Evolutionary conservation across 1,284 basidiomycete genomes (phyloP).

Genomic region (Porodaedalea pini): DNA sequence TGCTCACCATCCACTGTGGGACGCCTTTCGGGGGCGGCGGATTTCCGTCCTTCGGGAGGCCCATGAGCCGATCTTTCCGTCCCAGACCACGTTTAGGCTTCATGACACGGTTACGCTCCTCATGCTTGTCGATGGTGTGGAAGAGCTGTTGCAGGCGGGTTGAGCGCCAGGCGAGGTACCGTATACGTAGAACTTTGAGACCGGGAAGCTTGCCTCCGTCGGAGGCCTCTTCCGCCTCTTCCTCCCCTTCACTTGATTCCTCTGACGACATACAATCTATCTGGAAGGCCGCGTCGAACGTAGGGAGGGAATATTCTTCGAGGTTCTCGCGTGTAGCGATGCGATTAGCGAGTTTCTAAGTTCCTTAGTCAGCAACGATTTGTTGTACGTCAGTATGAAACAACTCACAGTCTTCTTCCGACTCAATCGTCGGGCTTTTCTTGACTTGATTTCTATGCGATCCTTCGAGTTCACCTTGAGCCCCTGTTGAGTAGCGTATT

Average conservation of each 20-base stretch:
- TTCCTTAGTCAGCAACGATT: neutral
- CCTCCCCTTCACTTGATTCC: conserved; percentile 60
- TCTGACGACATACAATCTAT: conserved; percentile 76
- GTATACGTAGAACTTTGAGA: conserved; percentile 7
- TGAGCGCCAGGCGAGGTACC: conserved; percentile 18
- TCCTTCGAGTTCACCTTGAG: conserved; percentile 21
- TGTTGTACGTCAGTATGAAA: neutral
- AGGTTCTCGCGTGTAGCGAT: conserved; percentile 52
- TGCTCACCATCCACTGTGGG: conserved; percentile 72
- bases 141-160: conserved; percentile 14
- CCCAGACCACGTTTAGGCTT: conserved; percentile 56
- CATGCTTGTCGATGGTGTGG: conserved; percentile 10
- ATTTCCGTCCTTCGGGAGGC: conserved; percentile 54
- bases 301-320: conserved; percentile 49
- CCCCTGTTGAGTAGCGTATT: conserved; percentile 53
- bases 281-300: conserved; percentile 65
- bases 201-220: neutral
- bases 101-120: conserved; percentile 19
- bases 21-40: conserved; percentile 59
- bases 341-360: conserved; percentile 63
- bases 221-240: conserved; percentile 42
- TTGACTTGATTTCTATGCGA: conserved; percentile 56
- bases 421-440: conserved; percentile 52
- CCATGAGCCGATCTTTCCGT: conserved; percentile 50
- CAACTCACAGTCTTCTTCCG: conserved; percentile 58